Evolutionary conservation across 2,329 filamentous ascomycete species (phyloP), one percentile per base, ranked within the genome.

Genomic region (Curvularia spicifera): DNA sequence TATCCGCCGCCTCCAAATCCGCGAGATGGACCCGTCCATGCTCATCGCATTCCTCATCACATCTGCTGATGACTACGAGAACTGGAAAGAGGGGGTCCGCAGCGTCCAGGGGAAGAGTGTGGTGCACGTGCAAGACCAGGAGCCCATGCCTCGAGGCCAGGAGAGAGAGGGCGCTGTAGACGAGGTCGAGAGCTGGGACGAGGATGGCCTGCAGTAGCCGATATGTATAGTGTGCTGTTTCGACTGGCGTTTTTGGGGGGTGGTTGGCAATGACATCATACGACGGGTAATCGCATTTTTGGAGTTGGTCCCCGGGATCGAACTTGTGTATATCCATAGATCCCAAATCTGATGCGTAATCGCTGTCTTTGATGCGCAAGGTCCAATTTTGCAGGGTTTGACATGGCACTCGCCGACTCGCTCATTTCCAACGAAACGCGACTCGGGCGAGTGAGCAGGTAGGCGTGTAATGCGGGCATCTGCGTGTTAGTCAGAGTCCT

Each of bases 1-100:
- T 47, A 80, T 99, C 18, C 87, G 94, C 37, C 86, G 90, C 55
- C 83, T 99, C 29, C 89, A 95, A 66, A 84, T 99, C 48, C 87
- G 88, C 58, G 93, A 98, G 72, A 95, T 99, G 91, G 95, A 99
- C 70, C 95, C 95, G 0, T 97, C 93, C 71, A 99, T 99, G 95
- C 80, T 99, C 42, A 91, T 99, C 64, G 94, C 92, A 4, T 98
- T 98, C 71, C 79, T 99, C 35, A 93, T 99, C 61, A 85, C 84
- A 40, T 87, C 91, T 57, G 88, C 94, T 67, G 84, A 88, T 43
- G 95, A 99, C 66, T 98, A 94, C 89, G 79, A 84, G 39, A 84
- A 87, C 52, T 98, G 93, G 93, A 89, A 91, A 71, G 82, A 85
- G 57, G 85, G 87, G n/a, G 84, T 96, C 2, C 87, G 87, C 66